Evolutionary conservation across 306 rosid species (phyloP).

Genomic region (Astragalus membranaceus): DNA sequence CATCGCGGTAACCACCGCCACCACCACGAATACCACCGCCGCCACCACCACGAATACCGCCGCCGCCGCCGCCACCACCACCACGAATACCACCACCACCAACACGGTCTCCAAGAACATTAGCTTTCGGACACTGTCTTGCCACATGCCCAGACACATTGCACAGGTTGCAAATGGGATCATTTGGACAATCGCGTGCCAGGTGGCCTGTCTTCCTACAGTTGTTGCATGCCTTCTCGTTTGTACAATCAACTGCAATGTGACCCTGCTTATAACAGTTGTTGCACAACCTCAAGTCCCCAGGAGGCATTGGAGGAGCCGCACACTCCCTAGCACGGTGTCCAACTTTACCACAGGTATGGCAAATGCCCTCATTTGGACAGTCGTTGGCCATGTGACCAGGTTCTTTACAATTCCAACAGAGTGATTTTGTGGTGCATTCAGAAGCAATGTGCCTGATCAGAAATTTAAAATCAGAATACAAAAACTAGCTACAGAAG

Average conservation of each 20-base stretch:
- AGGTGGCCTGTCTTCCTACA: conserved; percentile 95
- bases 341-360: conserved; percentile 93
- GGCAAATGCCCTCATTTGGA: conserved; percentile 96
- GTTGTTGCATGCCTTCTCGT: conserved; percentile 96
- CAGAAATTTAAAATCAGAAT: conserved; percentile 8
- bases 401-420: conserved; percentile 98
- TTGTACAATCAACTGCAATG: conserved; percentile 91
- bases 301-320: conserved; percentile 78
- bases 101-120: conserved; percentile 48
- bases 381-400: conserved; percentile 95
- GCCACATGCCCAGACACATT: conserved; percentile 96
- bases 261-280: conserved; percentile 98
- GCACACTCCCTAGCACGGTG: conserved; percentile 95
- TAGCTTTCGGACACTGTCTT: conserved; percentile 77
- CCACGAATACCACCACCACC: conserved; percentile 38
- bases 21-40: not conserved
- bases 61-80: conserved; percentile 17
- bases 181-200: conserved; percentile 97
- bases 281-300: conserved; percentile 91
- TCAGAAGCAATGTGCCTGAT: conserved; percentile 94
- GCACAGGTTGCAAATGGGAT: conserved; percentile 90
- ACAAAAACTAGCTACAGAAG: not conserved
- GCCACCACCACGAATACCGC: not conserved
- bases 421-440: conserved; percentile 86
- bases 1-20: conserved; percentile 50